phyloP scores from a whole-genome alignment of 2,329 filamentous ascomycete genomes.

The Xylaria sp. region DNA sequence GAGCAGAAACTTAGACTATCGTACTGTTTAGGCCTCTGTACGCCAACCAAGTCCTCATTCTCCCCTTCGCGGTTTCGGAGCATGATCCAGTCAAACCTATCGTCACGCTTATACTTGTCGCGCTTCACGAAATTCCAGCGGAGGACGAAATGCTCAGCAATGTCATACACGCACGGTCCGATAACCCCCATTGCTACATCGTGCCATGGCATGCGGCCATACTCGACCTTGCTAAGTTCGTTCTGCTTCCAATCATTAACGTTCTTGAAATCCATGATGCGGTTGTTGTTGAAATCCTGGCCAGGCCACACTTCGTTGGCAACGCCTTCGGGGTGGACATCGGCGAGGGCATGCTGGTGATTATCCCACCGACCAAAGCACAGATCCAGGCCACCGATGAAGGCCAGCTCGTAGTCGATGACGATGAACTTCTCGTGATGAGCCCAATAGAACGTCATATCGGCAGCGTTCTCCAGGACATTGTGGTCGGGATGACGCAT shows the following conservation, averaged over 20 bases:
- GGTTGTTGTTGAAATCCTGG: constrained; percentile 98
- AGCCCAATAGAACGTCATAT: constrained; percentile 98
- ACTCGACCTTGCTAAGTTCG: constrained; percentile 89
- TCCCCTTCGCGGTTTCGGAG: constrained; percentile 79
- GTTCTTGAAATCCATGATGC: constrained; percentile 93
- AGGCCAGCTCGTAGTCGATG: constrained; percentile 88
- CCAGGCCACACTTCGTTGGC: constrained; percentile 89
- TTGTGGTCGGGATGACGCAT: constrained; percentile 97
- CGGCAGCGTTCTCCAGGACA: constrained; percentile 88
- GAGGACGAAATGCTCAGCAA: constrained; percentile 93
- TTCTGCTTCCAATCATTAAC: constrained; percentile 94
- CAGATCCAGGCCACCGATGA: constrained; percentile 92
- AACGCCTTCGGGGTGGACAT: constrained; percentile 86
- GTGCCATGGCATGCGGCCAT: constrained; percentile 97
- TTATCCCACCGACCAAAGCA: constrained; percentile 97
- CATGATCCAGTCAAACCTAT: constrained; percentile 84
- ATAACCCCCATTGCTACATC: constrained; percentile 93
- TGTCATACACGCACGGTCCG: constrained; percentile 89
- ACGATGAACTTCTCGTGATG: constrained; percentile 99
- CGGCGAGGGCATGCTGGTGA: constrained; percentile 84
- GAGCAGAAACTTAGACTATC: neutral
- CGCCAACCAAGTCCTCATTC: constrained; percentile 85
- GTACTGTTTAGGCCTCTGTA: constrained; percentile 82
- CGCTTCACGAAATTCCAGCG: constrained; percentile 98
- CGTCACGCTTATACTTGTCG: constrained; percentile 95